Conservation (phyloP, 176 grass and related monocot species). For the Bromus sterilis region DNA sequence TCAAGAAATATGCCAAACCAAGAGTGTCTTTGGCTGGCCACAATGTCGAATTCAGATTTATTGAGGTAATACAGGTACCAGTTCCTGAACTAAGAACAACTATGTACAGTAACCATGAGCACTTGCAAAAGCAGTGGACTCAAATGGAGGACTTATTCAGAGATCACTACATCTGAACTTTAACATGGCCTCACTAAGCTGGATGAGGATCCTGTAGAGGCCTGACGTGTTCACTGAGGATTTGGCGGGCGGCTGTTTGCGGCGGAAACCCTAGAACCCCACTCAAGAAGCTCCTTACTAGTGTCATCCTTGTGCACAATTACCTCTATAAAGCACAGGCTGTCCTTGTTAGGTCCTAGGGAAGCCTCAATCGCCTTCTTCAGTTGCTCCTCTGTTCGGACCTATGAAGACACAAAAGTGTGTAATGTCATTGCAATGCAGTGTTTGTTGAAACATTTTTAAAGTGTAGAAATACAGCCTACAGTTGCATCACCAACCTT, state of each 20-base stretch:
- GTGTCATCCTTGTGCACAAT: slow-evolving; percentile 59
- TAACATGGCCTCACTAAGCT: not conserved
- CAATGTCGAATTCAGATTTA: slow-evolving; percentile 15
- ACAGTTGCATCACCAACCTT: slow-evolving; percentile 8
- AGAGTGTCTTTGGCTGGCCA: not conserved
- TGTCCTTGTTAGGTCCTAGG: slow-evolving; percentile 34
- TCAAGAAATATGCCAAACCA: not conserved
- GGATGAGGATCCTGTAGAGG: not conserved
- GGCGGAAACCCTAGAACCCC: slow-evolving; percentile 42
- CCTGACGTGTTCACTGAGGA: slow-evolving; percentile 24
- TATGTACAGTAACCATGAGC: not conserved
- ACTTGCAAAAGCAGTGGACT: not conserved
- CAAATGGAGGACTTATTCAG: slow-evolving; percentile 15
- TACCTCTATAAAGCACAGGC: slow-evolving; percentile 52
- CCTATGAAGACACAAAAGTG: not conserved
- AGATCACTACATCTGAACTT: not conserved
- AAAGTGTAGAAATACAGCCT: not conserved
- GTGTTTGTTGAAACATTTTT: not conserved
- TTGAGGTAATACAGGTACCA: not conserved
- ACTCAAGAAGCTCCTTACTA: slow-evolving; percentile 54
- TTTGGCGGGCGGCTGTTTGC: slow-evolving; percentile 45
- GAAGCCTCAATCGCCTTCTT: slow-evolving; percentile 16
- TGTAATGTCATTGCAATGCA: not conserved
- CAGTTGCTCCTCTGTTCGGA: slow-evolving; percentile 44
- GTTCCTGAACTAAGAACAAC: not conserved